Conservation (phyloP, 768 basidiomycete species). For the Suillus americanus region DNA sequence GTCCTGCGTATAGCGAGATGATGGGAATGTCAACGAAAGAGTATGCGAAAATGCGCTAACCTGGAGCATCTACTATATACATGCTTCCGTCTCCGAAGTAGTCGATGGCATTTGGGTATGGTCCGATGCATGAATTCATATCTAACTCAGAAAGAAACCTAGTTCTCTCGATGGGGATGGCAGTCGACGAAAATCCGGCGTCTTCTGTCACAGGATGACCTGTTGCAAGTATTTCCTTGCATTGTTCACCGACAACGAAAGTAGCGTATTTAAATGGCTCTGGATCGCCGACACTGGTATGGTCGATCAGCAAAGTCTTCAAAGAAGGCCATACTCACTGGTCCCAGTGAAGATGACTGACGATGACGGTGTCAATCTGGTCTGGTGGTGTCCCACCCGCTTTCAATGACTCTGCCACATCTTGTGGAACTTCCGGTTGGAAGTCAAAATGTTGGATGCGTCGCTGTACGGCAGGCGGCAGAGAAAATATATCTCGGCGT, state of each 20-base stretch:
- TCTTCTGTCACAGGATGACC: conserved; percentile 45
- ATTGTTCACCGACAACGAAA: conserved; percentile 48
- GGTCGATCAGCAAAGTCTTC: not conserved
- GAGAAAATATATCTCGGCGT: conserved; percentile 29
- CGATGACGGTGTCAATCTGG: conserved; percentile 43
- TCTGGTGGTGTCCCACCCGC: conserved; percentile 47
- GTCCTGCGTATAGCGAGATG: conserved; percentile 28
- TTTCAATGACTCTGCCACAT: conserved; percentile 39
- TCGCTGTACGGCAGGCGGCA: conserved; percentile 33
- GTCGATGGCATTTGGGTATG: conserved; percentile 51
- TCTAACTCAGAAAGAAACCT: conserved; percentile 35
- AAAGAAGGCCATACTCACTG: conserved; percentile 19
- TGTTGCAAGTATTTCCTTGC: conserved; percentile 33
- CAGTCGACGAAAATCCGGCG: conserved; percentile 29
- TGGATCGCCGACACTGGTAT: conserved; percentile 41
- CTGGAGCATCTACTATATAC: conserved; percentile 57
- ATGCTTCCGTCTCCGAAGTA: conserved; percentile 58
- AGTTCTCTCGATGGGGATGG: conserved; percentile 40
- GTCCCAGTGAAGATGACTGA: conserved; percentile 59
- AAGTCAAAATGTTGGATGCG: conserved; percentile 18
- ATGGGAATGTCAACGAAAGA: not conserved
- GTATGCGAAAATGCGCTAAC: conserved; percentile 7
- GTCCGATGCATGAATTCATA: conserved; percentile 42
- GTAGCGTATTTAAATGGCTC: conserved; percentile 43
- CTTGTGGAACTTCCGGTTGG: conserved; percentile 13